A percentile compares a stretch with the other conserved stretches of the same genome.
phyloP scores from a whole-genome alignment of 192 early-diverging fungal genomes.

The Backusella circina region DNA sequence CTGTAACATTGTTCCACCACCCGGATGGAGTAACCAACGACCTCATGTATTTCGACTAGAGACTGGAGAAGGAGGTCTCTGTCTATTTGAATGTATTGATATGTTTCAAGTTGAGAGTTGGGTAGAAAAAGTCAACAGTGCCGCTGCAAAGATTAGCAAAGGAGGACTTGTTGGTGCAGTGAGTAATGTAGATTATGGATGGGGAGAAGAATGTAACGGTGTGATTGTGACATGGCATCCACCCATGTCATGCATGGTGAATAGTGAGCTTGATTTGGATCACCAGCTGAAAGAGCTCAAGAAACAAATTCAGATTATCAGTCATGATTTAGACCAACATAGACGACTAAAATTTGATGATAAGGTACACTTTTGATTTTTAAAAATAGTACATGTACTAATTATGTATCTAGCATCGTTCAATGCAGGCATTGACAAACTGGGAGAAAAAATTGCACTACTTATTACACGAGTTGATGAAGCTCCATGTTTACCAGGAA shows the following conservation, averaged over 20 bases:
- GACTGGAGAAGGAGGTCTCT: neutral
- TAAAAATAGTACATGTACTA: neutral
- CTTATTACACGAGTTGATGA: neutral
- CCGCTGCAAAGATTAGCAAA: neutral
- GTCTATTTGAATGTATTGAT: neutral
- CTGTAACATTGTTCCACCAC: neutral
- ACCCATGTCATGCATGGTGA: neutral
- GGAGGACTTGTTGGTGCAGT: neutral
- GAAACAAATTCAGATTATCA: neutral
- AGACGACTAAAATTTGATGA: neutral
- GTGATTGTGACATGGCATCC: neutral
- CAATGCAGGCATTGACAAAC: conserved; percentile 6
- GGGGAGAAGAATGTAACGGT: neutral
- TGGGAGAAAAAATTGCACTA: conserved; percentile 10
- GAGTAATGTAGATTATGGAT: conserved; percentile 8
- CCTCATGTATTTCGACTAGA: conserved; percentile 6
- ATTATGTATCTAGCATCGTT: neutral
- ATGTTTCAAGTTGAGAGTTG: conserved; percentile 5
- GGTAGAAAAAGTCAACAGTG: neutral
- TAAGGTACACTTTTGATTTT: neutral
- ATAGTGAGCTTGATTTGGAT: neutral
- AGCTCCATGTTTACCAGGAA: neutral
- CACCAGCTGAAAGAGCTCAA: neutral
- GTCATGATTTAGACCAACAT: neutral
- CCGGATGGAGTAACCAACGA: neutral